Base-by-base conservation (phyloP, 2,329 filamentous ascomycete species). In the Talaromyces marneffei region DNA sequence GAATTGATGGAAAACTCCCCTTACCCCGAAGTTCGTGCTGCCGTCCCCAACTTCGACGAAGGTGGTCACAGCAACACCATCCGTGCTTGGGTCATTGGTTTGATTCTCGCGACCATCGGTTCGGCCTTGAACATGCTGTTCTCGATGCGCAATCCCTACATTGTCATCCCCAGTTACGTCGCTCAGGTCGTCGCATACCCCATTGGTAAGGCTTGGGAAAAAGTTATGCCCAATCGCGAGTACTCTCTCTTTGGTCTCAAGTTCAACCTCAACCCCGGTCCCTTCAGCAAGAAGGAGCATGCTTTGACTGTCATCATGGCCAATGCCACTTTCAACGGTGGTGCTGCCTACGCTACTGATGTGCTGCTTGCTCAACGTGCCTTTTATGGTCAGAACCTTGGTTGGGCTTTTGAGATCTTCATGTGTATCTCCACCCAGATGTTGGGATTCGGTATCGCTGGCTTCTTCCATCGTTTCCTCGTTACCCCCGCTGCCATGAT, bases 351-450 rank as follows among this genome's bases (percentile, higher is more conserved):
- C 67, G 87, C 87, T 0, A 91, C 88, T 0, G 88, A 91, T 66
- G 87, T 90, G 31, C 83, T 92, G 48, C 78, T 90, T 2, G 88
- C 88, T 0, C 87, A 90, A 73, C 76, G 85, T 18, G 81, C 87
- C 16, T 91, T 90, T 67, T 91, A 91, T 70, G 85, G 87, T 70
- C 83, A 89, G 67, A 78, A 86, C 62, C 89, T 89, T 68, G 87
- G 87, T 20, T 79, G 88, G 64, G 65, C 78, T 1, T 91, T 88
- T 69, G 85, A 90, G 71, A 73, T 90, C 31, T 76, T 90, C 16
- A 78, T 89, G 62, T 85, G 83, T 23, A 79, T 91, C 16, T 88
- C 85, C 7, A 88, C 85, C 1, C 88, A 90, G 71, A 87, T 86
- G 61, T 75, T 88, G 10, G 87, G 87, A 0, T 89, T 89, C 67